phyloP scores from a whole-genome alignment of 1,284 basidiomycete species.

The Apiotrichum veenhuisii region DNA sequence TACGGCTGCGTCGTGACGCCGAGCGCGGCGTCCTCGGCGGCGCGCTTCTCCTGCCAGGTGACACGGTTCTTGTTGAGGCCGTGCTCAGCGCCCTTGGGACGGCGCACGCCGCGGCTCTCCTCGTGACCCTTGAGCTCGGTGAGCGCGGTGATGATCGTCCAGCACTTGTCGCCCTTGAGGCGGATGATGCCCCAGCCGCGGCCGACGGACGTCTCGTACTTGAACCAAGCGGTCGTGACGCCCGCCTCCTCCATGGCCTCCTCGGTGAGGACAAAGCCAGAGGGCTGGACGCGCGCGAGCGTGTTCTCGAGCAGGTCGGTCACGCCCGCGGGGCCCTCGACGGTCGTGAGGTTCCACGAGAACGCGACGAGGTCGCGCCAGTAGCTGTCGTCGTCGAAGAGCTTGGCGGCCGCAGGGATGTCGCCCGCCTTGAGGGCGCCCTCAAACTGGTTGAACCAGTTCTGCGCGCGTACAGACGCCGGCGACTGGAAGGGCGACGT shows the following conservation, averaged over 20 bases:
- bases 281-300: conserved; percentile 5
- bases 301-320: conserved; percentile 13
- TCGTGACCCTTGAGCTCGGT: conserved; percentile 56
- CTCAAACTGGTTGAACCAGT: conserved; percentile 14
- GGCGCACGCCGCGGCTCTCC: conserved; percentile 36
- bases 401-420: conserved; percentile 86
- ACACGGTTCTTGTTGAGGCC: conserved; percentile 22
- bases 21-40: conserved; percentile 26
- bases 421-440: conserved; percentile 52
- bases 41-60: conserved; percentile 24
- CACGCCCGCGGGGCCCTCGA: conserved; percentile 50
- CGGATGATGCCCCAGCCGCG: conserved; percentile 25
- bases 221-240: conserved; percentile 23
- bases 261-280: conserved; percentile 9
- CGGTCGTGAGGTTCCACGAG: conserved; percentile 63
- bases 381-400: conserved; percentile 56
- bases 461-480: conserved; percentile 7
- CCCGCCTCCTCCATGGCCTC: conserved; percentile 31
- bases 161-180: conserved; percentile 54
- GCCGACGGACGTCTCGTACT: conserved; percentile 49
- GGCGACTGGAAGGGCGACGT: not conserved
- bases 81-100: conserved; percentile 18
- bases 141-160: conserved; percentile 57
- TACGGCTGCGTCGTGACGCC: conserved; percentile 26
- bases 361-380: conserved; percentile 63